These are phyloP conservation scores for Grifola frondosa DNA, from an alignment of 1,284 basidiomycete genomes.

Conservation along the genomic window DNA sequence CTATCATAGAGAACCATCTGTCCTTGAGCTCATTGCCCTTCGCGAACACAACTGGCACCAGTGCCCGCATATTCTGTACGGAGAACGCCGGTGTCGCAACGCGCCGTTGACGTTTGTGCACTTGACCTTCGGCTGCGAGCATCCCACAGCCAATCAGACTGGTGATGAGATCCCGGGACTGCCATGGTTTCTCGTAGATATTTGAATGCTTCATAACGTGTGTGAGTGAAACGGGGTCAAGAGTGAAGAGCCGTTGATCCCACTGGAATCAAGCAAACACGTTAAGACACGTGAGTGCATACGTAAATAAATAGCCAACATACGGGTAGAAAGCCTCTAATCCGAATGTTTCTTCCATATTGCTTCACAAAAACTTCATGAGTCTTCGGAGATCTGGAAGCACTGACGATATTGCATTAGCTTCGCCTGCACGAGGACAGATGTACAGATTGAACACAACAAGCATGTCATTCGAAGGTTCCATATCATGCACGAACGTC, in stretches of 20 bases:
- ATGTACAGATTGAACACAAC: no score
- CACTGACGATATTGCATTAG: constrained; percentile 44
- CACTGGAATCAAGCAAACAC: constrained; percentile 46
- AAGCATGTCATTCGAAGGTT: no score
- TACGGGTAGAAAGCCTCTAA: constrained; percentile 66
- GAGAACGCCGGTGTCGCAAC: constrained; percentile 79
- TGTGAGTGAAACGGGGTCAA: constrained; percentile 69
- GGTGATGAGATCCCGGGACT: constrained; percentile 70
- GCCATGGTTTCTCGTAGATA: constrained; percentile 79
- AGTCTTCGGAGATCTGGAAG: constrained; percentile 49
- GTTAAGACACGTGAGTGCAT: background rate
- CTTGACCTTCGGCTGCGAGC: constrained; percentile 71
- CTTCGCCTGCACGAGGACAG: no score
- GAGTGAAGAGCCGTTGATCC: constrained; percentile 72
- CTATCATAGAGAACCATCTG: constrained; percentile 53
- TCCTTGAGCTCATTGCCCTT: constrained; percentile 65
- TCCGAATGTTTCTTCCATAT: constrained; percentile 46
- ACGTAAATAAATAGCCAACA: constrained; percentile 27
- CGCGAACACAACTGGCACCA: constrained; percentile 67
- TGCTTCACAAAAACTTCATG: constrained; percentile 52
- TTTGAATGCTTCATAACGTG: constrained; percentile 69
- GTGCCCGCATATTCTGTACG: constrained; percentile 64
- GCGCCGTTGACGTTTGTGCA: constrained; percentile 73
- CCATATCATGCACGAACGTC: no score
- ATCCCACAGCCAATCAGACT: constrained; percentile 75